Conservation (phyloP, 768 basidiomycete genomes). For the Podaxis pistillaris region DNA sequence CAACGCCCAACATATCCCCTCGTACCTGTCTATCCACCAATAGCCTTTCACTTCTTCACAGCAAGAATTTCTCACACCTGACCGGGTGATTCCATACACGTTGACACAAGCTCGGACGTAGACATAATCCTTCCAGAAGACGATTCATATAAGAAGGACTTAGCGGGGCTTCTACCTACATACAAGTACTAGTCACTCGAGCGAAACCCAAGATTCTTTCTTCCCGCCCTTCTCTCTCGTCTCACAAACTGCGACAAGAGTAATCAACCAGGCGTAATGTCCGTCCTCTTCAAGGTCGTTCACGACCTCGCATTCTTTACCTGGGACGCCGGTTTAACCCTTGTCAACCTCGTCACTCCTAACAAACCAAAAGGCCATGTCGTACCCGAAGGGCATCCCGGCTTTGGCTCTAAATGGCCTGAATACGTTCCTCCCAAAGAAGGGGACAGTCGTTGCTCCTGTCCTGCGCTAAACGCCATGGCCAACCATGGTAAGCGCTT, state of each 20-base stretch:
- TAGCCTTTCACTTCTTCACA: too few relatives aligned
- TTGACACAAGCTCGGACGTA: too few relatives aligned
- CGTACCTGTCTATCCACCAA: too few relatives aligned
- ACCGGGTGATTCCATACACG: too few relatives aligned
- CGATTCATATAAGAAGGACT: too few relatives aligned
- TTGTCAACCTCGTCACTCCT: conserved; percentile 51
- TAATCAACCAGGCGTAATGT: neutral
- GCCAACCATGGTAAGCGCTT: conserved; percentile 69
- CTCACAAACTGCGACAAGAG: too few relatives aligned
- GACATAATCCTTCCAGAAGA: too few relatives aligned
- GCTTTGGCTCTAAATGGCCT: conserved; percentile 66
- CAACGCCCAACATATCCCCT: too few relatives aligned
- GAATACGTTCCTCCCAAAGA: conserved; percentile 56
- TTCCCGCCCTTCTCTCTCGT: neutral
- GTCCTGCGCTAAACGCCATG: conserved; percentile 77
- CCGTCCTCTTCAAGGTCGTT: conserved; percentile 2
- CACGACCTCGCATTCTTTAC: conserved; percentile 22
- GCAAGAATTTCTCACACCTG: too few relatives aligned
- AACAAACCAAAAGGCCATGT: conserved; percentile 52
- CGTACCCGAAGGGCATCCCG: conserved; percentile 52
- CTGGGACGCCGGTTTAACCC: conserved; percentile 52
- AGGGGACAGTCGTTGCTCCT: conserved; percentile 69
- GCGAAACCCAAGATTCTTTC: too few relatives aligned
- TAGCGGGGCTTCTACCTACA: too few relatives aligned
- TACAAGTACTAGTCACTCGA: too few relatives aligned